Percentiles rank a stretch among this genome's conserved stretches.
phyloP scores from a whole-genome alignment of 148 eudicot species.

The Chenopodium quinoa region DNA sequence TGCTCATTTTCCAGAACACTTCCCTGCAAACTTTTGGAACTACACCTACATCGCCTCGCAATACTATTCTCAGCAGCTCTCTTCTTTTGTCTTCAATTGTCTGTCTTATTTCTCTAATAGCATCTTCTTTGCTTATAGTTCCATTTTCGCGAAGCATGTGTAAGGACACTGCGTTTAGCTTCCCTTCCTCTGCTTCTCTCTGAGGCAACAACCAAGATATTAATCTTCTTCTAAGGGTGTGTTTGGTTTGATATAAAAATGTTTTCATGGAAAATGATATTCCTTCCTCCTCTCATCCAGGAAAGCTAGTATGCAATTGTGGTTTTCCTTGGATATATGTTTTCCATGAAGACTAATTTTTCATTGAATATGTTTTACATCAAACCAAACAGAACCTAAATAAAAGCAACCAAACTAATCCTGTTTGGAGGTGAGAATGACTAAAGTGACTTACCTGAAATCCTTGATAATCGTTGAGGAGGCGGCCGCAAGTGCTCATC shows the following conservation, averaged over 20 bases:
- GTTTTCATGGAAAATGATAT: no score
- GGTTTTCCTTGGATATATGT: no score
- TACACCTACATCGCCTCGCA: constrained; percentile 39
- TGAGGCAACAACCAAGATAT: constrained; percentile 23
- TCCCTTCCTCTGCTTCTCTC: constrained; percentile 79
- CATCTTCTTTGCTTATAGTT: constrained; percentile 46
- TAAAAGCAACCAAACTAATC: no score
- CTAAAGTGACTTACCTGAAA: constrained; percentile 46
- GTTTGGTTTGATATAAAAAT: no score
- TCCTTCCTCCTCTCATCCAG: no score
- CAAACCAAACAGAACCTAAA: no score
- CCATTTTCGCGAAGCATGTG: constrained; percentile 36
- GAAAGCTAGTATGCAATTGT: no score
- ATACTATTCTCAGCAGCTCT: constrained; percentile 62
- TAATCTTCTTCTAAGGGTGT: constrained; percentile 22
- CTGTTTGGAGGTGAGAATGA: neutral
- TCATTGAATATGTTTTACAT: no score
- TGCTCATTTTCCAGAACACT: constrained; percentile 73
- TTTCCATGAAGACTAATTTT: no score
- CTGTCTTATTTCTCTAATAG: constrained; percentile 36
- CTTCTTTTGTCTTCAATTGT: constrained; percentile 42
- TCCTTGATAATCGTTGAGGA: constrained; percentile 67
- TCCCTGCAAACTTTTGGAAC: constrained; percentile 76
- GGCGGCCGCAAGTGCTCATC: constrained; percentile 85
- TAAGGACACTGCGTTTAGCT: constrained; percentile 67